phyloP scores from a whole-genome alignment of 2,329 filamentous ascomycete species.

The Dactylellina haptotyla region DNA sequence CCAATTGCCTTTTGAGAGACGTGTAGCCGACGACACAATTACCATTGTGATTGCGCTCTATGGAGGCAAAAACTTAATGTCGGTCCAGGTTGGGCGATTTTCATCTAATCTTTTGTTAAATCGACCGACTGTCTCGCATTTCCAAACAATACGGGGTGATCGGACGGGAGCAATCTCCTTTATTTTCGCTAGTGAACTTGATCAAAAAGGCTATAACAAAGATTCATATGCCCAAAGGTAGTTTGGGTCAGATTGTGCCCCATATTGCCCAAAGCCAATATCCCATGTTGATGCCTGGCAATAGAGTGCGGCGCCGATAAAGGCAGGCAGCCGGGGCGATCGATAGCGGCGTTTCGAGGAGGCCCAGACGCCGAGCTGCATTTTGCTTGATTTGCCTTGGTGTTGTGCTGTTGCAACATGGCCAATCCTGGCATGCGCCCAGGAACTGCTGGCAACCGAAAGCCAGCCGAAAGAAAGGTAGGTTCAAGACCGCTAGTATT shows the following conservation, averaged over 20 bases:
- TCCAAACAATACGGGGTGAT: not conserved
- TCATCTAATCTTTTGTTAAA: not conserved
- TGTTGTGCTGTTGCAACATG: slow-evolving; percentile 23
- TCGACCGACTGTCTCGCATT: not conserved
- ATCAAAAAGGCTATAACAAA: not conserved
- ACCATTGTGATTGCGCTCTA: slow-evolving; percentile 8
- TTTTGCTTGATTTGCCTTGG: slow-evolving; percentile 27
- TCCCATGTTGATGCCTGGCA: slow-evolving; percentile 28
- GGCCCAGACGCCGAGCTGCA: slow-evolving; percentile 4
- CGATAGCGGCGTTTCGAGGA: slow-evolving; percentile 8
- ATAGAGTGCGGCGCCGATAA: slow-evolving; percentile 8
- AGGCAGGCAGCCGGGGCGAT: slow-evolving; percentile 16
- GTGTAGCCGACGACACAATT: slow-evolving; percentile 22
- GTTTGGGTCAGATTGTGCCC: not conserved
- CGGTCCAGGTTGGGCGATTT: not conserved
- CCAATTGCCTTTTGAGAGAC: slow-evolving; percentile 20
- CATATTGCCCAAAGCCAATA: slow-evolving; percentile 7
- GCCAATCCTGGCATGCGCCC: slow-evolving; percentile 16
- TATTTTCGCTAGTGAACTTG: slow-evolving; percentile 4
- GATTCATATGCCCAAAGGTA: not conserved
- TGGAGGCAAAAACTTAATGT: not conserved
- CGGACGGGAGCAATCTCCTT: not conserved
- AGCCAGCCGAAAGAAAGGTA: slow-evolving; percentile 35
- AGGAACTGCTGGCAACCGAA: slow-evolving; percentile 34
- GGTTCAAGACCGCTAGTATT: slow-evolving; percentile 12